These are phyloP conservation scores for Acer yangbiense DNA, from an alignment of 345 rosid genomes.

Conservation along the genomic window DNA sequence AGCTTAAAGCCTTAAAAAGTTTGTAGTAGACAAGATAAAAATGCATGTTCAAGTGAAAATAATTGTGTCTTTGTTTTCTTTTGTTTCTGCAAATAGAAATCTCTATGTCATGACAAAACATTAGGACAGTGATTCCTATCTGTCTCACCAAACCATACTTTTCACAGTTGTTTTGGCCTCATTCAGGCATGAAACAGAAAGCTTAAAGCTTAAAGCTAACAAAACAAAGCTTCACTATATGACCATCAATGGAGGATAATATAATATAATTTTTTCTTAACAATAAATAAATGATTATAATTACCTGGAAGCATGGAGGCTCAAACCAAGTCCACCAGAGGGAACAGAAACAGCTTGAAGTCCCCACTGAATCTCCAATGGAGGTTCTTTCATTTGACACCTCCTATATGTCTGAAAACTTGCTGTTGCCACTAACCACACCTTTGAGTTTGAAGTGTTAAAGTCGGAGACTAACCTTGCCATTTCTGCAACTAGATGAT, in stretches of 20 bases:
- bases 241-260: constrained; percentile 17
- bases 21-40: neutral
- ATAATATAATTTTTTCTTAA: too few relatives aligned
- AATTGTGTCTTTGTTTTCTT: neutral
- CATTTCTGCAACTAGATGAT: constrained; percentile 69
- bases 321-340: constrained; percentile 72
- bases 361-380: constrained; percentile 80
- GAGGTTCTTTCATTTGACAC: constrained; percentile 83
- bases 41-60: neutral
- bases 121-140: constrained; percentile 37
- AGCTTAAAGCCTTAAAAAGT: neutral
- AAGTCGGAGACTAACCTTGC: constrained; percentile 56
- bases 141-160: constrained; percentile 40
- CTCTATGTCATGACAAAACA: constrained; percentile 34
- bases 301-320: constrained; percentile 78
- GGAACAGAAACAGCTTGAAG: constrained; percentile 87
- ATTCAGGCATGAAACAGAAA: constrained; percentile 25
- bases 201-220: constrained; percentile 18
- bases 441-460: constrained; percentile 39
- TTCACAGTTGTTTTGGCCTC: constrained; percentile 39
- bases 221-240: constrained; percentile 21
- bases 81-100: constrained; percentile 18
- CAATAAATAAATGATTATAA: constrained; percentile 9
- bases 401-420: constrained; percentile 77
- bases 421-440: constrained; percentile 78